Base-by-base conservation (phyloP, 75 land plant species). In the Picea sitchensis region DNA sequence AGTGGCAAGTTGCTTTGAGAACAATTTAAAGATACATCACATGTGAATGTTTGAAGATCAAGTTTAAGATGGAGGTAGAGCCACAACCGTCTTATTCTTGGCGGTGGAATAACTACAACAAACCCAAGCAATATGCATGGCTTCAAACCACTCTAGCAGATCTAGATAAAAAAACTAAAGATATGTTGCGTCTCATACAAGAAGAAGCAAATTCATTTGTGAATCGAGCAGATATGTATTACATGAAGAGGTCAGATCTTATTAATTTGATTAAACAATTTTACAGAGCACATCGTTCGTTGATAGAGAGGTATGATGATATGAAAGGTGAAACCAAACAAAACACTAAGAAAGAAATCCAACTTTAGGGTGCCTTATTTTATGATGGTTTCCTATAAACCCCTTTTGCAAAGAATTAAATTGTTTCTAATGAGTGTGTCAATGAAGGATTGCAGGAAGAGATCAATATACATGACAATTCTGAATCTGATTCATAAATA, bases 201-300 rank as follows among this genome's bases (percentile, higher is more conserved):
- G 26, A 26, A 26, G 0, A 26, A 26, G 26, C 0, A 26, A 0
- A 26, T 84, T 80, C n/a, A 11, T 89, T 38, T 86, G 78, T 83
- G 83, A 80, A 83, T 81, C 82, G 83, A 56, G 80, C 80, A 86
- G 26, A 26, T 26, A 26, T 0, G 0, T 26, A 26, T 26, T 26
- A 26, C 86, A 80, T 64, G 38, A 86, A 87, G 63, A 69, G 91
- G 15, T 86, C 88, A 30, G 78, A 89, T 78, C 84, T 89, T 6
- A 73, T 86, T 17, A 79, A 59, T 81, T 54, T 86, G 86, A 86
- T 89, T 63, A 86, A 86, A 77, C 86, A 86, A 14, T 84, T 86
- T 36, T 89, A 89, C 71, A 78, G 91, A 5, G 62, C 88, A 36
- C 73, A 84, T 75, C 85, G 88, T 11, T 86, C 91, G 31, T 76